phyloP scores from a whole-genome alignment of 768 basidiomycete species.

The Naematelia aurantialba region DNA sequence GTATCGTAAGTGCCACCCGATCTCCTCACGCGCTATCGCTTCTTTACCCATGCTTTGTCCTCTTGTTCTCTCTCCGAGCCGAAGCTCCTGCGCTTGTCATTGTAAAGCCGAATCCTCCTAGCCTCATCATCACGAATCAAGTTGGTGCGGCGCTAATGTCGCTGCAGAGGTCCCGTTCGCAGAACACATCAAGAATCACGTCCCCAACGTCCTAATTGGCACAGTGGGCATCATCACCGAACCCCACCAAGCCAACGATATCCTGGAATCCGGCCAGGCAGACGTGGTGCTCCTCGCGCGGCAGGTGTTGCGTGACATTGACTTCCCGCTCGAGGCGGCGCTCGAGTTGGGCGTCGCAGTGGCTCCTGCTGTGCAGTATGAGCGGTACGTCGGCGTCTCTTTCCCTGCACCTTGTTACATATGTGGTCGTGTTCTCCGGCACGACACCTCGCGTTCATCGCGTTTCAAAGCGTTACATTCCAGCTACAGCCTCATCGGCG shows the following conservation, averaged over 20 bases:
- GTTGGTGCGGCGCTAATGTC: no score
- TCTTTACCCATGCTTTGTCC: neutral
- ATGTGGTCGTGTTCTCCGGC: neutral
- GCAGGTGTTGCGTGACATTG: slow-evolving; percentile 64
- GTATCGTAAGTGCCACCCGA: slow-evolving; percentile 35
- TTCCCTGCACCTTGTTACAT: neutral
- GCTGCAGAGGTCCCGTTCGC: slow-evolving; percentile 67
- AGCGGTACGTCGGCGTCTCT: slow-evolving; percentile 28
- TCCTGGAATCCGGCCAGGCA: slow-evolving; percentile 63
- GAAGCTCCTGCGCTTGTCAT: no score
- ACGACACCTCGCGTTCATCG: neutral
- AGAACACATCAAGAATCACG: slow-evolving; percentile 53
- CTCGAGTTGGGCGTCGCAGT: slow-evolving; percentile 62
- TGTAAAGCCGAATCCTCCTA: no score
- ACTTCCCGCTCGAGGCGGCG: slow-evolving; percentile 65
- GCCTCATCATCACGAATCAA: no score
- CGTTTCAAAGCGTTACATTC: neutral
- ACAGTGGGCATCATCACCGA: slow-evolving; percentile 72
- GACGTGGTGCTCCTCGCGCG: slow-evolving; percentile 68
- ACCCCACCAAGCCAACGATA: slow-evolving; percentile 61
- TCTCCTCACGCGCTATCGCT: neutral
- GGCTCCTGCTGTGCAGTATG: slow-evolving; percentile 71
- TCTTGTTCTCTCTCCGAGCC: no score
- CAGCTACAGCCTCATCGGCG: neutral
- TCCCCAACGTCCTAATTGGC: slow-evolving; percentile 52